Conservation (phyloP, 2,329 filamentous ascomycete species). For the Diaporthe sp. region DNA sequence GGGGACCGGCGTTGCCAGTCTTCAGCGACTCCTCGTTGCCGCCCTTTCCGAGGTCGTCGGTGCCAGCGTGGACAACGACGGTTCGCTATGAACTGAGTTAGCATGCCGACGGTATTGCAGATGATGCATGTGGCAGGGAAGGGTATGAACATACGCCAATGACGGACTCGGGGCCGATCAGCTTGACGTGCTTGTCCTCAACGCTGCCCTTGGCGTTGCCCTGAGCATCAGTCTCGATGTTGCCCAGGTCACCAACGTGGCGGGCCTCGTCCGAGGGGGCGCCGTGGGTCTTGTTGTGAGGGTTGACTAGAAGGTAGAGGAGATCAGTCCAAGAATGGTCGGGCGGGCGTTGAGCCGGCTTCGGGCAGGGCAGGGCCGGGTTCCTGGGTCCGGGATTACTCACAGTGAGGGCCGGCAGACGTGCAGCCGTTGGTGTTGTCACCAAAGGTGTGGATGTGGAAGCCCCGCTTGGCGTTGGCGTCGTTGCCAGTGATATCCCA, state of each 20-base stretch:
- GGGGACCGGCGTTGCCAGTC: constrained; percentile 94
- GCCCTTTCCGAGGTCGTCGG: constrained; percentile 95
- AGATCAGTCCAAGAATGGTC: constrained; percentile 28
- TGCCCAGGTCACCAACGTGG: constrained; percentile 97
- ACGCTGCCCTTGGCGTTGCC: constrained; percentile 88
- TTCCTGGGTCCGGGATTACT: constrained; percentile 47
- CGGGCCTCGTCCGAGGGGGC: constrained; percentile 83
- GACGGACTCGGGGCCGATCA: constrained; percentile 95
- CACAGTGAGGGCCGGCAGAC: constrained; percentile 96
- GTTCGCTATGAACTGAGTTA: constrained; percentile 72
- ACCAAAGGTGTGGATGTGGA: constrained; percentile 99
- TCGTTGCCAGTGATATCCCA: constrained; percentile 96
- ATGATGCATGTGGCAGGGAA: neutral
- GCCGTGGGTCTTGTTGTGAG: constrained; percentile 90
- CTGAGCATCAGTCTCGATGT: constrained; percentile 94
- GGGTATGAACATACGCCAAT: constrained; percentile 76
- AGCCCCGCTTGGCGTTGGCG: constrained; percentile 93
- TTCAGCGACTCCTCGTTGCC: constrained; percentile 95
- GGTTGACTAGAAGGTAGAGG: constrained; percentile 78
- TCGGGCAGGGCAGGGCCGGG: constrained; percentile 12
- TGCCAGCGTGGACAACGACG: constrained; percentile 92
- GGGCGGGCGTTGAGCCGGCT: neutral
- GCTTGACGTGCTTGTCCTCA: constrained; percentile 86
- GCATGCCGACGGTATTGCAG: neutral
- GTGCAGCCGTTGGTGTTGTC: constrained; percentile 99